Conservation (phyloP, 129 eudicot genomes). For the Rutidosis leptorrhynchoides region DNA sequence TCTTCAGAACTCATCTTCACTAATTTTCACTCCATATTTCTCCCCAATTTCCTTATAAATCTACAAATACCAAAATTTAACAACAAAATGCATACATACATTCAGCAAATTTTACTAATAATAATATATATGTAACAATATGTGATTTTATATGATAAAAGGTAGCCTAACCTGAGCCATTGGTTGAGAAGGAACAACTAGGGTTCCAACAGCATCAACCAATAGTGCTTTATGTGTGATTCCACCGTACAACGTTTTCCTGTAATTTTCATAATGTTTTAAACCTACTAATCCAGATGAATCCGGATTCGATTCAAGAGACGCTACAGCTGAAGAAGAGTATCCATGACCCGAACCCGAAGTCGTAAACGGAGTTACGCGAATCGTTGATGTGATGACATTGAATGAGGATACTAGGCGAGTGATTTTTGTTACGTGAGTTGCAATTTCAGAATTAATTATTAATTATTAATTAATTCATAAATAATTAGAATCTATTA, state of each 20-base stretch:
- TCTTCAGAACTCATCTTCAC: slow-evolving; percentile 68
- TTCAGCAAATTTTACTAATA: background rate
- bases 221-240: slow-evolving; percentile 86
- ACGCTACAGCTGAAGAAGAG: slow-evolving; percentile 36
- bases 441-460: slow-evolving; percentile 21
- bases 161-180: slow-evolving; percentile 74
- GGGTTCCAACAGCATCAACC: slow-evolving; percentile 99
- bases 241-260: slow-evolving; percentile 83
- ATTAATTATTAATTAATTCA: background rate
- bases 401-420: slow-evolving; percentile 16
- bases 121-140: background rate
- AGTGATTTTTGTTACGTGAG: slow-evolving; percentile 20
- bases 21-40: slow-evolving; percentile 83
- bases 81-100: background rate
- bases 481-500: background rate
- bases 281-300: slow-evolving; percentile 40
- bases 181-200: slow-evolving; percentile 92
- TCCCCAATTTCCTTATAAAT: slow-evolving; percentile 87
- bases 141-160: background rate
- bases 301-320: slow-evolving; percentile 32
- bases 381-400: slow-evolving; percentile 10
- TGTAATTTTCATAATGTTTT: slow-evolving; percentile 70
- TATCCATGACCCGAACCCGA: slow-evolving; percentile 16
- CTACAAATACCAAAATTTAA: slow-evolving; percentile 35
- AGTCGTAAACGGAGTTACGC: slow-evolving; percentile 23